phyloP scores from a whole-genome alignment of 306 rosid genomes.

The Prunus salicina region DNA sequence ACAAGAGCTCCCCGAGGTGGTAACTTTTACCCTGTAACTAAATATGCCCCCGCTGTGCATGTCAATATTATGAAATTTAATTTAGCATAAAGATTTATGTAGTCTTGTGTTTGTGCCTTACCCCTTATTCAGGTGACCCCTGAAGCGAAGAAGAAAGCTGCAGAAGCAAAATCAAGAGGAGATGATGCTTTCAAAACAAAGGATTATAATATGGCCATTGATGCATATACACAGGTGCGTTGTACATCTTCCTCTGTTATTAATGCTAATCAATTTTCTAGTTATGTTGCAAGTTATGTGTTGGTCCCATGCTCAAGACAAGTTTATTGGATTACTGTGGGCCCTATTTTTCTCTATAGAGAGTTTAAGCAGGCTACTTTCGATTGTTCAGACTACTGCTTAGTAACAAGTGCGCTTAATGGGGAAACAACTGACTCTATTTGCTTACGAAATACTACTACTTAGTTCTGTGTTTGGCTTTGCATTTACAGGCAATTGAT shows the following conservation, averaged over 20 bases:
- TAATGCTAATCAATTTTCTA: conserved; percentile 14
- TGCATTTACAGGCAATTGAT: conserved; percentile 75
- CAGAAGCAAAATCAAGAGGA: conserved; percentile 90
- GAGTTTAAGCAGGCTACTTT: not conserved
- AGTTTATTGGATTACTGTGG: not conserved
- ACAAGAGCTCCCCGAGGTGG: conserved; percentile 73
- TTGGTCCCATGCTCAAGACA: not conserved
- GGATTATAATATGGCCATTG: conserved; percentile 61
- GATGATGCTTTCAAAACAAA: conserved; percentile 74
- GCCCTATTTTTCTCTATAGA: not conserved
- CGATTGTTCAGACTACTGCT: not conserved
- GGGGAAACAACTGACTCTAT: not conserved
- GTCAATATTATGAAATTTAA: not conserved
- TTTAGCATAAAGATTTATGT: not conserved
- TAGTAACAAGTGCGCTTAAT: not conserved
- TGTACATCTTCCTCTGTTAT: conserved; percentile 11
- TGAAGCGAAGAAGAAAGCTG: conserved; percentile 81
- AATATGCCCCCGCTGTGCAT: not conserved
- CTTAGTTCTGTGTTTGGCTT: conserved; percentile 1
- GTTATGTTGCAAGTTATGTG: conserved; percentile 7
- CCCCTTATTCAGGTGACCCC: conserved; percentile 60
- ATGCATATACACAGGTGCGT: conserved; percentile 86
- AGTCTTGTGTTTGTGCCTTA: not conserved
- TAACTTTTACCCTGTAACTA: conserved; percentile 4
- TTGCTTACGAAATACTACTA: not conserved